These are phyloP conservation scores for Nannochloris sp. DNA, from an alignment of 139 green algal species.

Conservation along the genomic window DNA sequence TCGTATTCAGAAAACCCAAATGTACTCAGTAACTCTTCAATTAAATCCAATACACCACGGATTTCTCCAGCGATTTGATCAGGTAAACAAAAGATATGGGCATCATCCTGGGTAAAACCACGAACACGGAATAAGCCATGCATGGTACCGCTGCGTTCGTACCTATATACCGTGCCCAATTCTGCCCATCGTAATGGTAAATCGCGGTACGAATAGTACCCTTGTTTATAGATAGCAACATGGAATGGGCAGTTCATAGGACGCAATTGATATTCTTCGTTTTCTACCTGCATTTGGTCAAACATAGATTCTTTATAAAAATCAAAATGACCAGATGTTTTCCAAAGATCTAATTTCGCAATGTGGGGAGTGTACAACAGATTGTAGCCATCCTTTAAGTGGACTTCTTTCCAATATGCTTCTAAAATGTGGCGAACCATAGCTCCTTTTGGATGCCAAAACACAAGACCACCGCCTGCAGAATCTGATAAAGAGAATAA, in stretches of 20 bases:
- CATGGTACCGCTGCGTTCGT: conserved; percentile 92
- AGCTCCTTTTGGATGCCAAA: conserved; percentile 92
- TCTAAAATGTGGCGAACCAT: conserved; percentile 84
- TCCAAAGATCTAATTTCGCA: conserved; percentile 92
- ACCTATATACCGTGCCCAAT: conserved; percentile 96
- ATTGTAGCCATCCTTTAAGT: conserved; percentile 81
- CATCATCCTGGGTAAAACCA: conserved; percentile 98
- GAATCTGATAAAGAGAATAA: conserved; percentile 86
- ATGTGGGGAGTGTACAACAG: conserved; percentile 93
- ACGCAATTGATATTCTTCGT: conserved; percentile 90
- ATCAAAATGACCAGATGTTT: conserved; percentile 90
- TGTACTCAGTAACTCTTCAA: conserved; percentile 74
- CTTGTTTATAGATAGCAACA: conserved; percentile 84
- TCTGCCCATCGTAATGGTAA: conserved; percentile 91
- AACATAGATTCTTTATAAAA: conserved; percentile 98
- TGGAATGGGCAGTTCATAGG: conserved; percentile 99
- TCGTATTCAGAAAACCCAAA: conserved; percentile 94
- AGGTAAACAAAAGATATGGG: conserved; percentile 97
- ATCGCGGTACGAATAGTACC: conserved; percentile 64
- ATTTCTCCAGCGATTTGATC: conserved; percentile 85
- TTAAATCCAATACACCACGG: conserved; percentile 72
- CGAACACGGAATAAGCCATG: conserved; percentile 96
- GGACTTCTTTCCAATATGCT: conserved; percentile 89
- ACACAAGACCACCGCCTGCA: conserved; percentile 82
- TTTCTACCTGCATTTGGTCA: conserved; percentile 85